Base-by-base conservation (phyloP, 2,329 filamentous ascomycete species). In the Exophiala dermatitidis region DNA sequence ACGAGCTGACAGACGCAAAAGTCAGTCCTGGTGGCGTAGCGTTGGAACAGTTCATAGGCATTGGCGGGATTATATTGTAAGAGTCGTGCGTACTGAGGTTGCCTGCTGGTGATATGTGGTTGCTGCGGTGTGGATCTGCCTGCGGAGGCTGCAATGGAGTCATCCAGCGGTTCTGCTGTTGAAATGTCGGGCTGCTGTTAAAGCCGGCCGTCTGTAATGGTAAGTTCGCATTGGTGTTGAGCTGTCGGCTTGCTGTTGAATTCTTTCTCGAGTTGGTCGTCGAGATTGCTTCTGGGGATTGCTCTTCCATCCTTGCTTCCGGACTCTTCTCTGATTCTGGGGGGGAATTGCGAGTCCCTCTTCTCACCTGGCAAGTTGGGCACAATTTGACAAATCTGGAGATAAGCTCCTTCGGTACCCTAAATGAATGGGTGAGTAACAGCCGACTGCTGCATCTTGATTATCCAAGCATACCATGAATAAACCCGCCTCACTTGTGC, bases 341-440 rank as follows among this genome's bases (percentile, higher is more conserved):
- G 29, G 59, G 50, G 12, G 56, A 55, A 28, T 56, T 58, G 33
- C 59, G 59, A 36, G 53, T 48, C 2, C 72, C 71, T 43, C 74
- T 67, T 44, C 74, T 72, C 19, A 74, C 70, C 60, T 73, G 73
- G 55, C 74, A 76, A 12, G 73, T 76, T 45, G 74, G 74, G 46
- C 74, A 76, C 47, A 74, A 72, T 59, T 75, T 75, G 49, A 77
- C 74, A 54, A 76, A 77, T 38, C 74, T 72, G 32, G 74, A 75
- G 58, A 77, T 77, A 34, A 77, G 65, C 58, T 77, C 74, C 61
- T 77, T 77, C 2, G 74, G 74, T 3, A 76, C 74, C 74, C 74
- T 77, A 53, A 37, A 5, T 30, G 26, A 42, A 33, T 49, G 33
- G 29, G 26, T 50, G n/a, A 45, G 34, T 29, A 44, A 46, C 41